Conservation (phyloP, 148 eudicot species). For the Rhododendron henanense region DNA sequence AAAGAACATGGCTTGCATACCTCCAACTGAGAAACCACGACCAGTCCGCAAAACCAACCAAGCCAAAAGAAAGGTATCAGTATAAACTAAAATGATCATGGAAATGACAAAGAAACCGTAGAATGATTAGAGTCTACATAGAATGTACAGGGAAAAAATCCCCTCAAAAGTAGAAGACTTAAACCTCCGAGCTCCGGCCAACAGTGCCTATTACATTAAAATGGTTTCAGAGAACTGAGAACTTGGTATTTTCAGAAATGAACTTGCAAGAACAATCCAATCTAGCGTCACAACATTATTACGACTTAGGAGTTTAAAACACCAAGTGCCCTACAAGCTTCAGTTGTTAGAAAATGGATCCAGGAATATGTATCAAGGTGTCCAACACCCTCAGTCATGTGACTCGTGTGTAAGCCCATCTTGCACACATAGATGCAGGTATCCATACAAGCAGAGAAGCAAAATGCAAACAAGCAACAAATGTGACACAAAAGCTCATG, state of each 20-base stretch:
- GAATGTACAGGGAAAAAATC: neutral
- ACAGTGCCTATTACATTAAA: neutral
- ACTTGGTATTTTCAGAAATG: neutral
- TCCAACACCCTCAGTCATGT: neutral
- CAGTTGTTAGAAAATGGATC: neutral
- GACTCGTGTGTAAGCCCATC: neutral
- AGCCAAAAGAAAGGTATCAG: slow-evolving; percentile 2
- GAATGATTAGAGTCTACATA: neutral
- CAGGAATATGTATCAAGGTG: neutral
- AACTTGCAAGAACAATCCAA: neutral
- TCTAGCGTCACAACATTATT: neutral
- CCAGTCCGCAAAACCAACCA: slow-evolving; percentile 8
- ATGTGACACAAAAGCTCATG: neutral
- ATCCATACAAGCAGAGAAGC: neutral
- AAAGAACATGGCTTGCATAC: slow-evolving; percentile 22
- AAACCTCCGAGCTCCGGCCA: neutral
- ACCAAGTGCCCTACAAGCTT: neutral
- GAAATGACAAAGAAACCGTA: neutral
- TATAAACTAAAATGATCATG: neutral
- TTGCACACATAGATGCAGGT: neutral
- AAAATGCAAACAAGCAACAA: neutral
- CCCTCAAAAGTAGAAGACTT: neutral
- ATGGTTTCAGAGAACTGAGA: neutral
- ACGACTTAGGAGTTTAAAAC: neutral
- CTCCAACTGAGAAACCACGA: slow-evolving; percentile 56